Percentiles rank a stretch among this genome's conserved stretches.
These are phyloP conservation scores for Neodidymelliopsis sp. DNA, from an alignment of 2,329 filamentous ascomycete species.

Conservation along the genomic window DNA sequence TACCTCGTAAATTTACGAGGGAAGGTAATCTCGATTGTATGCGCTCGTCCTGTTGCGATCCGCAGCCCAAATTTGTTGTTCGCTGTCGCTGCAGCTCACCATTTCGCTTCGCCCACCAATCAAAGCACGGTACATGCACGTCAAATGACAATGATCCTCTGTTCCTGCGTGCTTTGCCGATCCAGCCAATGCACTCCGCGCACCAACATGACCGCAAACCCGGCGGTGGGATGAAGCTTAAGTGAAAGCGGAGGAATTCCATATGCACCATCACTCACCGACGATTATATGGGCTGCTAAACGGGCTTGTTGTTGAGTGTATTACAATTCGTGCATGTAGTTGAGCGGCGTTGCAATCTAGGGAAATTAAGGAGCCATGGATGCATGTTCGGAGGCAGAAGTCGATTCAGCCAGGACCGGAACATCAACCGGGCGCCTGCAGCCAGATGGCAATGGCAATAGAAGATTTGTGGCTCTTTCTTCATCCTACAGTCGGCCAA, in stretches of 20 bases:
- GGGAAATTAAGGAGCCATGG: constrained; percentile 18
- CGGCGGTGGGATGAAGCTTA: constrained; percentile 1
- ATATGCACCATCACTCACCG: no score
- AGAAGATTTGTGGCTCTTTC: no score
- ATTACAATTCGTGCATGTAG: not conserved
- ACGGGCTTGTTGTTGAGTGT: not conserved
- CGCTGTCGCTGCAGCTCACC: constrained; percentile 16
- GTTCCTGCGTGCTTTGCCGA: constrained; percentile 10
- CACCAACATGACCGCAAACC: constrained; percentile 5
- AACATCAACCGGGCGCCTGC: not conserved
- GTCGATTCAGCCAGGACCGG: not conserved
- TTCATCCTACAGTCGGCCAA: no score
- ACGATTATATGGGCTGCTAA: no score
- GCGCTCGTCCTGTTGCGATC: constrained; percentile 2
- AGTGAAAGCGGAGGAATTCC: no score
- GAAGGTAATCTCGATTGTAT: constrained; percentile 8
- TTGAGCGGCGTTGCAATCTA: not conserved
- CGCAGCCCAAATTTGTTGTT: constrained; percentile 13
- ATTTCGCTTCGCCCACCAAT: constrained; percentile 19
- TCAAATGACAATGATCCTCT: not conserved
- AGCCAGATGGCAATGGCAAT: no score
- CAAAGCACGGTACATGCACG: constrained; percentile 4
- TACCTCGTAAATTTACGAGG: not conserved
- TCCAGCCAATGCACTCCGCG: constrained; percentile 4
- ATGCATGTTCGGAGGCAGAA: constrained; percentile 4